Evolutionary conservation across 805 yeast species (phyloP).

Genomic region (Starmerella potacharoeniae): DNA sequence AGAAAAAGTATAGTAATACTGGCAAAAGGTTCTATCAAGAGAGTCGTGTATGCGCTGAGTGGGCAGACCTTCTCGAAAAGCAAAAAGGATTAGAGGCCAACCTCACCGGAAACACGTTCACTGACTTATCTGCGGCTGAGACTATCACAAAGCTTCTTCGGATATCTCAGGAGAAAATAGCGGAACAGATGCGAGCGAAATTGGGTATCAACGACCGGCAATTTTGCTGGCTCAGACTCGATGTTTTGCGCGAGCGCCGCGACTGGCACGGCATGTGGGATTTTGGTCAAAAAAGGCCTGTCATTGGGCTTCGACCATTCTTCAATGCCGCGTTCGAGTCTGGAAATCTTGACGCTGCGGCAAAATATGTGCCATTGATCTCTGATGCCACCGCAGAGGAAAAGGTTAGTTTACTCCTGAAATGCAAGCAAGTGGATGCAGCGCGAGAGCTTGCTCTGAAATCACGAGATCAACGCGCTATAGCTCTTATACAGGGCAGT

Average conservation of each 20-base stretch:
- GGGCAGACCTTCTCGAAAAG: constrained; percentile 33
- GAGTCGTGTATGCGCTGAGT: constrained; percentile 35
- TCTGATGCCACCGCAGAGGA: constrained; percentile 35
- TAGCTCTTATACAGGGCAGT: not conserved
- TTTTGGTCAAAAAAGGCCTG: constrained; percentile 45
- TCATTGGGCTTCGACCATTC: constrained; percentile 62
- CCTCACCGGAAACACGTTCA: constrained; percentile 31
- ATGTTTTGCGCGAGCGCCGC: constrained; percentile 36
- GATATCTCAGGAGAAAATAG: constrained; percentile 40
- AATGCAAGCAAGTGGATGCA: constrained; percentile 31
- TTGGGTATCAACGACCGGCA: constrained; percentile 49
- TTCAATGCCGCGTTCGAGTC: constrained; percentile 42
- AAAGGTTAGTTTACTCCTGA: constrained; percentile 37
- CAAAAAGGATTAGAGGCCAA: constrained; percentile 39
- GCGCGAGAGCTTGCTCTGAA: constrained; percentile 28
- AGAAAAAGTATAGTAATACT: constrained; percentile 29
- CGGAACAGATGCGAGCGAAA: constrained; percentile 39
- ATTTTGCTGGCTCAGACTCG: constrained; percentile 43
- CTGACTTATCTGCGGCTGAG: constrained; percentile 36
- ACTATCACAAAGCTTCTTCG: constrained; percentile 39
- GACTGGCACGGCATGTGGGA: constrained; percentile 48
- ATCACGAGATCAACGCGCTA: constrained; percentile 20
- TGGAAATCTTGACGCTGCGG: constrained; percentile 50
- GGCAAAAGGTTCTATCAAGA: constrained; percentile 28
- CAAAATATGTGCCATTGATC: constrained; percentile 47